These are phyloP conservation scores for Metschnikowia hibisci DNA, from an alignment of 805 yeast species.

Conservation along the genomic window DNA sequence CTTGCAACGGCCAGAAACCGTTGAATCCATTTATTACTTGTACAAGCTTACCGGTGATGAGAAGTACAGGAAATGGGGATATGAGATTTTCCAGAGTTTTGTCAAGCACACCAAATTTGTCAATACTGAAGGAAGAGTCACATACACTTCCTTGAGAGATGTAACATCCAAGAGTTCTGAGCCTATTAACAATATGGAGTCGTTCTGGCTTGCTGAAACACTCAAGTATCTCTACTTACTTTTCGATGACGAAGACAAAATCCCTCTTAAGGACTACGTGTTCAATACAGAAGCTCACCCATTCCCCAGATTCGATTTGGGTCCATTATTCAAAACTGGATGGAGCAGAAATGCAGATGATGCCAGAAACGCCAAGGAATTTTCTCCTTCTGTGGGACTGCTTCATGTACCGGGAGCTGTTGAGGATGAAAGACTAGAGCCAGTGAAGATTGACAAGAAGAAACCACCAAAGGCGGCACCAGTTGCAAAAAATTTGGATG, in stretches of 20 bases:
- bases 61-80: slow-evolving; percentile 85
- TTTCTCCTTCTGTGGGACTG: slow-evolving; percentile 14
- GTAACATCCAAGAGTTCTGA: slow-evolving; percentile 55
- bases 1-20: slow-evolving; percentile 91
- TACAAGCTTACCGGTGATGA: slow-evolving; percentile 77
- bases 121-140: slow-evolving; percentile 39
- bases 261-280: slow-evolving; percentile 66
- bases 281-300: slow-evolving; percentile 95
- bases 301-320: slow-evolving; percentile 65
- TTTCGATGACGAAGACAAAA: slow-evolving; percentile 53
- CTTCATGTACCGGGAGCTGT: slow-evolving; percentile 7
- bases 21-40: slow-evolving; percentile 77
- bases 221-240: slow-evolving; percentile 60
- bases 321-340: slow-evolving; percentile 53
- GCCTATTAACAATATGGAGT: slow-evolving; percentile 72
- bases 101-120: slow-evolving; percentile 51
- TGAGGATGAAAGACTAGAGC: slow-evolving; percentile 6
- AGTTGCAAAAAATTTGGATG: slow-evolving; percentile 34
- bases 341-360: slow-evolving; percentile 46
- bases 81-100: slow-evolving; percentile 75
- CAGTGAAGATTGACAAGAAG: slow-evolving; percentile 24
- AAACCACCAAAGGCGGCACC: slow-evolving; percentile 41
- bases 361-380: slow-evolving; percentile 13
- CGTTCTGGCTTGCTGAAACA: slow-evolving; percentile 93
- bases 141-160: slow-evolving; percentile 63